These are phyloP conservation scores for Saksenaea vasiformis DNA, from an alignment of 371 early-diverging fungal species.

Conservation along the genomic window DNA sequence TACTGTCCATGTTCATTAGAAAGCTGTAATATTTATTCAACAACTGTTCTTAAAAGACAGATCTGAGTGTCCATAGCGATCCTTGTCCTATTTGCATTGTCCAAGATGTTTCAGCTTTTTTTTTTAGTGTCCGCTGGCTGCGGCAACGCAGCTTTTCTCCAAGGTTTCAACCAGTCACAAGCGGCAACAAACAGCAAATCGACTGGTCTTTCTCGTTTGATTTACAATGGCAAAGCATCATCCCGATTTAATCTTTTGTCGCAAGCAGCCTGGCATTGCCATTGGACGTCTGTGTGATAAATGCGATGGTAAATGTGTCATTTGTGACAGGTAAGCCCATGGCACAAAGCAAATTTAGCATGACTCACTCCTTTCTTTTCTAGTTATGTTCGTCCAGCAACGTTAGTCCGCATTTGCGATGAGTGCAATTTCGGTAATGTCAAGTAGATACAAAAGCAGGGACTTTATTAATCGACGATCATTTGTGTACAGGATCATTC, in stretches of 20 bases:
- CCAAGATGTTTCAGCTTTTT: no score
- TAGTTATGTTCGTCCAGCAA: constrained; percentile 85
- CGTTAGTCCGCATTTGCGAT: constrained; percentile 91
- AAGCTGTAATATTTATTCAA: no score
- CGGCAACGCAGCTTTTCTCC: no score
- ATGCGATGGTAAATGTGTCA: constrained; percentile 93
- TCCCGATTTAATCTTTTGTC: constrained; percentile 94
- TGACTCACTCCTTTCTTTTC: background rate
- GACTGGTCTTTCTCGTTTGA: background rate
- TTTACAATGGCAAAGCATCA: constrained; percentile 85
- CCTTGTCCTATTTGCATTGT: no score
- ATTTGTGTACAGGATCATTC: constrained; percentile 54
- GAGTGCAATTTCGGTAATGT: constrained; percentile 91
- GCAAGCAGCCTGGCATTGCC: constrained; percentile 95
- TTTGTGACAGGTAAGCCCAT: constrained; percentile 84
- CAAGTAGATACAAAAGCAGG: background rate
- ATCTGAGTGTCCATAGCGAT: no score
- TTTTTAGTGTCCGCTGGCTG: no score
- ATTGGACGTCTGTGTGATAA: constrained; percentile 96
- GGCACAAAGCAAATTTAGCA: background rate
- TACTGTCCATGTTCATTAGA: no score
- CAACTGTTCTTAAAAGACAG: no score
- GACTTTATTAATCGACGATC: background rate
- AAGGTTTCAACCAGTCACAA: background rate
- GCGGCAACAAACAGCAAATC: background rate